Evolutionary conservation across 2,329 filamentous ascomycete genomes (phyloP).

Genomic region (Ramichloridium luteum): DNA sequence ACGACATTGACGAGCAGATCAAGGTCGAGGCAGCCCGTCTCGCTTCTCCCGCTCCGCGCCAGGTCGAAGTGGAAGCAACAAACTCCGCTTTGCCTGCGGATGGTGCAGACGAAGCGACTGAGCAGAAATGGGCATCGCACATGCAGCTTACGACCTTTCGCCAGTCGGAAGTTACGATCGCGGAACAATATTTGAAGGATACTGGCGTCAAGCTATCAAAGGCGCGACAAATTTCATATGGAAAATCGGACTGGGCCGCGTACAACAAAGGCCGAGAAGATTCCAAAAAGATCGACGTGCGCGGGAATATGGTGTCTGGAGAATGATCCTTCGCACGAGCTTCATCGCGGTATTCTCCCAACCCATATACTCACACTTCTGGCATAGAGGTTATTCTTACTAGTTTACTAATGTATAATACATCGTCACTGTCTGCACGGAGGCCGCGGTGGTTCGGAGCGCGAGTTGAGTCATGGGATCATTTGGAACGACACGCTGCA

Average conservation of each 20-base stretch:
- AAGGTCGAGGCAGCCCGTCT: background rate
- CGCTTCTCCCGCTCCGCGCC: background rate
- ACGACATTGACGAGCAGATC: constrained; percentile 1
- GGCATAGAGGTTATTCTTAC: too few species aligned
- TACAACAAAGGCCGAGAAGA: constrained; percentile 3
- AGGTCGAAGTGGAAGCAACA: background rate
- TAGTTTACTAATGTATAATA: too few species aligned
- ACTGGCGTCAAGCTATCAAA: constrained; percentile 4
- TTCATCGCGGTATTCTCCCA: too few species aligned
- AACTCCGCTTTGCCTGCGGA: background rate
- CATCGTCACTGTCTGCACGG: too few species aligned
- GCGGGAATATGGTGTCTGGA: constrained; percentile 4
- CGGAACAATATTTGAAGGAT: constrained; percentile 5
- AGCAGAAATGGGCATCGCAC: constrained; percentile 2
- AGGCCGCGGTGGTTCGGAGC: too few species aligned
- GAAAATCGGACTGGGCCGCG: too few species aligned
- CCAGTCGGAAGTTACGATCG: constrained; percentile 5
- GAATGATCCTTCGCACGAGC: too few species aligned
- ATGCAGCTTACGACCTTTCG: constrained; percentile 9
- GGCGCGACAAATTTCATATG: too few species aligned
- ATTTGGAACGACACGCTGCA: too few species aligned
- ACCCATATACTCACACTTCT: too few species aligned
- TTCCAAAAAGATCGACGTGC: constrained; percentile 8
- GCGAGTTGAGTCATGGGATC: too few species aligned
- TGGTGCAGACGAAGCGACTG: background rate